Evolutionary conservation across 257 asterid species (phyloP), one percentile per base, ranked within the genome.

Genomic region (Solanum arcanum): DNA sequence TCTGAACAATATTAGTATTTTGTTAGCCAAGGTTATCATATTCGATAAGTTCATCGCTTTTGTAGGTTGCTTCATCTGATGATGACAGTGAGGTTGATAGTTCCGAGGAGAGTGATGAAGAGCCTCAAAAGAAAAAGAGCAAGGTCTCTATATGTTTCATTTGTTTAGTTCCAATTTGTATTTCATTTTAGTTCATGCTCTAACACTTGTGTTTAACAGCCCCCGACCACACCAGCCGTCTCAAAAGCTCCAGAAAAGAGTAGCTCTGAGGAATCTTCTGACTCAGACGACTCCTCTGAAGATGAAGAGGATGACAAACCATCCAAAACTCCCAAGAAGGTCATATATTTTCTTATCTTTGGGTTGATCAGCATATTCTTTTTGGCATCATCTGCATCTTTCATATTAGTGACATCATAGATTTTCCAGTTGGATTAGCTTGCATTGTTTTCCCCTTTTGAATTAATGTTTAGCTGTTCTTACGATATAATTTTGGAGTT

Each of bases 271-370:
- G 96, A 90, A 9, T 90, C 92, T 10, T 90, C 91, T 29, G 94
- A 84, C 33, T 93, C 92, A 39, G 95, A 92, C 3, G 94, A 91
- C 35, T 90, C 95, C 29, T 90, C 94, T 9, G 94, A 88, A 23
- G 96, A 93, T 0, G 97, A 92, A 1, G 98, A 93, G 77, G 94
- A 90, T 11, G 93, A 91, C 21, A 88, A 91, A 12, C 90, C 90
- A 6, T 41, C 89, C 37, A 89, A 83, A 86, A 90, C 92, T 29
- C 91, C 94, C 20, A 92, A 89, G 90, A 94, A 94, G 88, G 88
- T 86, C 27, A 14, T 20, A 31, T 27, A 56, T 27, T n/a, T 86
- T 64, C 14, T 2, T 42, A 27, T 59, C 20, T 15, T 42, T 76
- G 56, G 35, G 80, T 78, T 20, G 44, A 81, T 49, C 46, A 20